Evolutionary conservation across 2,329 filamentous ascomycete genomes (phyloP), one percentile per base, ranked within the genome.

Genomic region (Aspergillus floridensis): DNA sequence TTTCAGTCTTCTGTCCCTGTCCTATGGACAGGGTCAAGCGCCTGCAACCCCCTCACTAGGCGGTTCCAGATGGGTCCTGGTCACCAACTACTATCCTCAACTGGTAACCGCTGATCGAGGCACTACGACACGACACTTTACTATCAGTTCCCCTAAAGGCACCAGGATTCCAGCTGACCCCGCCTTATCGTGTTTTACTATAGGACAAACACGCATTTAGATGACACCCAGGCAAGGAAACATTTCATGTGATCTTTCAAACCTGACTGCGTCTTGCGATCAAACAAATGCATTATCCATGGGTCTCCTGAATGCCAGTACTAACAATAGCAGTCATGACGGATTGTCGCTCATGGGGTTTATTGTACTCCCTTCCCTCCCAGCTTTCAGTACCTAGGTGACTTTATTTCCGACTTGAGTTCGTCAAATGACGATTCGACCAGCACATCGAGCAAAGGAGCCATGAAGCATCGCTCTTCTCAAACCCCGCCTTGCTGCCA

Each of bases 381-480:
- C 38, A 19, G 8, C 35, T 29, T 19, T 32, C 19, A 35, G 8
- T 52, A 1, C 3, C 22, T 22, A 26, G 49, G 49, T 52, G 49
- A 52, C 49, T 58, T n/a, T 21, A 49, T 41, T 48, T 46, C 49
- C 24, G 49, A n/a, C 26, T 49, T 16, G 14, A 50, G 44, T 49
- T 58, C 26, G 38, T 48, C 49, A 49, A 48, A 53, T 56, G 58
- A 56, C 49, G 31, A 11, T 44, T 67, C 68, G 53, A 53, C 44
- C 53, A 48, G 31, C 41, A 24, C 53, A 55, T 24, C 14, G 53
- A 55, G 53, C 26, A 55, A 55, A 44, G 53, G 41, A 55, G 53
- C 53, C n/a, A 47, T 24, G 24, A 32, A 58, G 38, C 56, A 58
- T 35, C 26, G 31, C 56, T 51, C 22, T 44, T 22, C 48, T 21